phyloP scores from a whole-genome alignment of 2,329 filamentous ascomycete genomes.

The Apiospora hydei region DNA sequence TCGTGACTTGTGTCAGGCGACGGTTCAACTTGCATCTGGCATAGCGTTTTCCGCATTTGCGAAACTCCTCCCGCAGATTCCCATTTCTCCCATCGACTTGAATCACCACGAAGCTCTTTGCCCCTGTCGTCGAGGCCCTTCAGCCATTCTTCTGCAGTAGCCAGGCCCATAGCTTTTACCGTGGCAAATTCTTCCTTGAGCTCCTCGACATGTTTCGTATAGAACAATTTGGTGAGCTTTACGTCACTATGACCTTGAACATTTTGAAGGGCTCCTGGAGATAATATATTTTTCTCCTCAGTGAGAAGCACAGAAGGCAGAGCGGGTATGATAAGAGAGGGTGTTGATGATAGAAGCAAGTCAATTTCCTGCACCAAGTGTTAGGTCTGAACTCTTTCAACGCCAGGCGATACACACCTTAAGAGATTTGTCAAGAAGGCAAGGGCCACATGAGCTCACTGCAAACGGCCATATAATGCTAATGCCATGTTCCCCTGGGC shows the following conservation, averaged over 20 bases:
- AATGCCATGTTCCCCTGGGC: conserved; percentile 68
- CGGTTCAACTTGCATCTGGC: neutral
- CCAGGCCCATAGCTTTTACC: conserved; percentile 70
- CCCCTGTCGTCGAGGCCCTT: conserved; percentile 75
- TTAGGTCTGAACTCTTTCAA: conserved; percentile 23
- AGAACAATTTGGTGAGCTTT: conserved; percentile 71
- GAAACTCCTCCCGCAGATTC: conserved; percentile 52
- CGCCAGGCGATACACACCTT: conserved; percentile 62
- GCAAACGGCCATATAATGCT: conserved; percentile 76
- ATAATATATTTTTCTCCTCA: conserved; percentile 65
- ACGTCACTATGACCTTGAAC: conserved; percentile 54
- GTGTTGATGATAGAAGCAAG: conserved; percentile 67
- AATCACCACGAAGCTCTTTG: conserved; percentile 65
- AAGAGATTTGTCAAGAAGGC: conserved; percentile 65
- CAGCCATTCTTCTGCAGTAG: conserved; percentile 77
- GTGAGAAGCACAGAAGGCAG: conserved; percentile 74
- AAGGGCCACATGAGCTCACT: conserved; percentile 70
- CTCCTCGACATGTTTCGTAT: conserved; percentile 65
- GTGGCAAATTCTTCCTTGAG: conserved; percentile 69
- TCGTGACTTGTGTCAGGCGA: neutral
- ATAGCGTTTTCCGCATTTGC: neutral
- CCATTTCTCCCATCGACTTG: conserved; percentile 79
- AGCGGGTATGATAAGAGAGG: conserved; percentile 69
- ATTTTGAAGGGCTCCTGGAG: conserved; percentile 61
- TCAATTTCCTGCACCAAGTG: conserved; percentile 67